Conservation (phyloP, 2,329 filamentous ascomycete genomes). For the Kalaharituber pfeilii region DNA sequence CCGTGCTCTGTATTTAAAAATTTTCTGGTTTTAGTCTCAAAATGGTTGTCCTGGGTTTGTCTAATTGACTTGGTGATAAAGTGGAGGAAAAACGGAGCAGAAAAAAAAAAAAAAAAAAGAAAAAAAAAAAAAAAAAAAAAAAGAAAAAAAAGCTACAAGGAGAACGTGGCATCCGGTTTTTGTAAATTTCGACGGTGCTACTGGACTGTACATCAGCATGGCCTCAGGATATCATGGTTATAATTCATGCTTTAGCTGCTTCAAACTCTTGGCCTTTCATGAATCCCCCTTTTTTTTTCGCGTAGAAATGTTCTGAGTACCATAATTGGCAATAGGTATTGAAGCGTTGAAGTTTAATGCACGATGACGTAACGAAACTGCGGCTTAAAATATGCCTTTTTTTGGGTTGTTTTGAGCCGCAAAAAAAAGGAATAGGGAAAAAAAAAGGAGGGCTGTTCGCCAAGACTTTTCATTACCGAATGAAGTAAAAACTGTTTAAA, state of each 20-base stretch:
- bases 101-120: conserved; percentile 18
- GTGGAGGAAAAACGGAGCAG: too few relatives aligned
- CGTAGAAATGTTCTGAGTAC: too few relatives aligned
- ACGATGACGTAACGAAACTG: conserved; percentile 5
- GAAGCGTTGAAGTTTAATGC: conserved; percentile 5
- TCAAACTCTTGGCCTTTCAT: not conserved
- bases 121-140: conserved; percentile 28
- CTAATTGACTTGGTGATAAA: too few relatives aligned
- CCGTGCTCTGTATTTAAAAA: conserved; percentile 5
- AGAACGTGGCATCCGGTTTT: not conserved
- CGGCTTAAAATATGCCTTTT: conserved; percentile 3
- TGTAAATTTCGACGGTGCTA: not conserved
- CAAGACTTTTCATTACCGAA: too few relatives aligned
- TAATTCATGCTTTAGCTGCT: too few relatives aligned
- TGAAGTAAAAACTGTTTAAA: too few relatives aligned
- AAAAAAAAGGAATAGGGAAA: conserved; percentile 10
- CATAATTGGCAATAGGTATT: conserved; percentile 1
- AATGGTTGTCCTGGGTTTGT: too few relatives aligned
- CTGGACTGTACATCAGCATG: too few relatives aligned
- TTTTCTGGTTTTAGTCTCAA: conserved; percentile 10
- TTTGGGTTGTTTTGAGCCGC: too few relatives aligned
- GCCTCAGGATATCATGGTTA: too few relatives aligned
- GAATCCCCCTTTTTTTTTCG: too few relatives aligned
- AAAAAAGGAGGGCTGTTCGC: conserved; percentile 6
- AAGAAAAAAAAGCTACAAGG: conserved; percentile 33